These are phyloP conservation scores for Camellia lanceoleosa DNA, from an alignment of 148 eudicot genomes.

Conservation along the genomic window DNA sequence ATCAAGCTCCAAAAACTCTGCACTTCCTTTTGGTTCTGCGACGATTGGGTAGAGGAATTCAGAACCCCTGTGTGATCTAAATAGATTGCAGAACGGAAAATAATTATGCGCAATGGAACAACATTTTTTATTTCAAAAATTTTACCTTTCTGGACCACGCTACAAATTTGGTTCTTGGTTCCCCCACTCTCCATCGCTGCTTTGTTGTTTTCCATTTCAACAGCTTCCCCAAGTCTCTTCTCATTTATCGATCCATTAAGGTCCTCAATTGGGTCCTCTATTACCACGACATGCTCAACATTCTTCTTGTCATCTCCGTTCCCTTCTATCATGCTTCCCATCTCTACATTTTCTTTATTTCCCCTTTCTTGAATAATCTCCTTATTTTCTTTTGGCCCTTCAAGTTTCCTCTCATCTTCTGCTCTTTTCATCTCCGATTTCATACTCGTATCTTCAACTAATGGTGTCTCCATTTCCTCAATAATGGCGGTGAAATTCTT, in stretches of 20 bases:
- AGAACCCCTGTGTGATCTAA: not conserved
- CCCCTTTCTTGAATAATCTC: slow-evolving; percentile 7
- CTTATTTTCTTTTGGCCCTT: slow-evolving; percentile 3
- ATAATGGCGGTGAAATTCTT: not conserved
- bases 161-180: slow-evolving; percentile 19
- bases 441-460: not conserved
- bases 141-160: slow-evolving; percentile 7
- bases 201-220: slow-evolving; percentile 17
- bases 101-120: not conserved
- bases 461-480: slow-evolving; percentile 7
- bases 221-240: slow-evolving; percentile 2
- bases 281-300: not conserved
- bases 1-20: slow-evolving; percentile 23
- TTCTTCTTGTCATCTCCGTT: slow-evolving; percentile 14
- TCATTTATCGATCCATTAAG: not conserved
- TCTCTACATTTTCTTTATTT: not conserved
- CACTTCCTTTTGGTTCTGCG: slow-evolving; percentile 25
- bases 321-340: not conserved
- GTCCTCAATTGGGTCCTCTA: slow-evolving; percentile 11
- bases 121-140: not conserved
- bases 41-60: not conserved
- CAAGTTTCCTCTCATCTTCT: slow-evolving; percentile 11
- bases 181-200: slow-evolving; percentile 24
- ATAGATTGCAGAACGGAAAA: not conserved
- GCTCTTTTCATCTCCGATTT: slow-evolving; percentile 5